Evolutionary conservation across 768 basidiomycete genomes (phyloP).

Genomic region (Krasilnikovozyma curviuscula): DNA sequence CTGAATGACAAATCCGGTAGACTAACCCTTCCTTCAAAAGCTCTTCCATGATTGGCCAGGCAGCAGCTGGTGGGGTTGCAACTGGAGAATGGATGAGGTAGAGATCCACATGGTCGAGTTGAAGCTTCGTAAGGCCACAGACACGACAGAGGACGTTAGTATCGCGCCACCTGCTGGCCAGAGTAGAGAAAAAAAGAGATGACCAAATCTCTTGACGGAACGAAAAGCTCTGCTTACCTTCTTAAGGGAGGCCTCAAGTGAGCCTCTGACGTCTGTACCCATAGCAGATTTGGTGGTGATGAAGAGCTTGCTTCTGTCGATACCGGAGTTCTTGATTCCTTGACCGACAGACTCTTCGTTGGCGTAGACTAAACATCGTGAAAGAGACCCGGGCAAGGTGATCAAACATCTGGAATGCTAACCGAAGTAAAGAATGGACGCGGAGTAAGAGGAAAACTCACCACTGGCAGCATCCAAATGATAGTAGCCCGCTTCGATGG

Average conservation of each 20-base stretch:
- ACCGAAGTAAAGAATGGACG: not conserved
- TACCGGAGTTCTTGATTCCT: slow-evolving; percentile 15
- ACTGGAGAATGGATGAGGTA: slow-evolving; percentile 71
- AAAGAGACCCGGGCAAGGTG: too few species aligned
- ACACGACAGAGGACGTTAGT: too few species aligned
- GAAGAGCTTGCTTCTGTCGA: slow-evolving; percentile 14
- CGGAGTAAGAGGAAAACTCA: not conserved
- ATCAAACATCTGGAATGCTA: not conserved
- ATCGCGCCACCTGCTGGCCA: too few species aligned
- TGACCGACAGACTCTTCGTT: slow-evolving; percentile 19
- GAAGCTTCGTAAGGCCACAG: too few species aligned
- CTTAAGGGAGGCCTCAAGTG: slow-evolving; percentile 7
- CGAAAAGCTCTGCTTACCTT: slow-evolving; percentile 10
- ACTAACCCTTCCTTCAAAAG: not conserved
- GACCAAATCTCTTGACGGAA: not conserved
- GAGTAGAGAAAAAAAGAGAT: not conserved
- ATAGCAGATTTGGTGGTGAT: slow-evolving; percentile 20
- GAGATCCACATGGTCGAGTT: slow-evolving; percentile 36
- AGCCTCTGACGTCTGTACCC: slow-evolving; percentile 11
- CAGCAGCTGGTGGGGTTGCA: not conserved
- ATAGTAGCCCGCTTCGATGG: slow-evolving; percentile 12
- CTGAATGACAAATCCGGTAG: too few species aligned
- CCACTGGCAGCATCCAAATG: slow-evolving; percentile 17
- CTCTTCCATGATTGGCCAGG: slow-evolving; percentile 3
- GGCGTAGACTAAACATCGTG: slow-evolving; percentile 12